Evolutionary conservation across 1,284 basidiomycete genomes (phyloP).

Genomic region (Rhizopogon hawkerae): DNA sequence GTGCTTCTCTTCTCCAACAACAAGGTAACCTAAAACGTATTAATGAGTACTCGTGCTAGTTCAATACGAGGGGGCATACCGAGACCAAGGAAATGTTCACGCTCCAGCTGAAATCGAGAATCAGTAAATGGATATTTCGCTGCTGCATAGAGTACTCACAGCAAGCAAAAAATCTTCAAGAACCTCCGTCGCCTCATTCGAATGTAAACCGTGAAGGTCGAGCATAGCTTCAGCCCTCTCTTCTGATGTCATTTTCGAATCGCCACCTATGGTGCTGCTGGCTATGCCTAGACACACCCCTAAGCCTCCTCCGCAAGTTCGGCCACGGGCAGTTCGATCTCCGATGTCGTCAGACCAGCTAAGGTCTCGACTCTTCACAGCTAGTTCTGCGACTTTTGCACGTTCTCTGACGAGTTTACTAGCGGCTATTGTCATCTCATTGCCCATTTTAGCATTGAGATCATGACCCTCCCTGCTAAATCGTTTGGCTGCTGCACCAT

Average conservation of each 20-base stretch:
- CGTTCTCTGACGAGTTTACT: constrained; percentile 75
- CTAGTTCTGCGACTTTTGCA: constrained; percentile 65
- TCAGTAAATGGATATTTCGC: constrained; percentile 6
- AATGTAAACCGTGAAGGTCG: constrained; percentile 84
- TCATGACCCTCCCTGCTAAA: constrained; percentile 92
- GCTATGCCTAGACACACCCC: constrained; percentile 84
- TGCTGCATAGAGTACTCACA: constrained; percentile 39
- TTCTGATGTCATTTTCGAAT: constrained; percentile 56
- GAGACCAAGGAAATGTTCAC: constrained; percentile 77
- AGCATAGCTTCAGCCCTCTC: constrained; percentile 77
- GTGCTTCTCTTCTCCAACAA: constrained; percentile 95
- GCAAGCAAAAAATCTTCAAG: constrained; percentile 84
- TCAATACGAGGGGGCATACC: constrained; percentile 32
- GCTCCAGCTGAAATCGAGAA: constrained; percentile 54
- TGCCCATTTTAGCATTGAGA: constrained; percentile 81
- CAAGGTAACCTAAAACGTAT: constrained; percentile 57
- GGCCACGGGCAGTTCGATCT: constrained; percentile 71
- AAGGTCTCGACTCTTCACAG: constrained; percentile 59
- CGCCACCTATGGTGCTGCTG: constrained; percentile 37
- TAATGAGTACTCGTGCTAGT: constrained; percentile 8
- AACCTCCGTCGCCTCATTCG: constrained; percentile 86
- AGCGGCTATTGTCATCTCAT: constrained; percentile 77
- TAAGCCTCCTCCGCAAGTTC: constrained; percentile 70
- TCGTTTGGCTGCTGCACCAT: constrained; percentile 89
- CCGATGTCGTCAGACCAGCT: constrained; percentile 78